A percentile compares a stretch with the other conserved stretches of the same genome.
Evolutionary conservation across 345 rosid genomes (phyloP).

Genomic region (Eucalyptus camaldulensis): DNA sequence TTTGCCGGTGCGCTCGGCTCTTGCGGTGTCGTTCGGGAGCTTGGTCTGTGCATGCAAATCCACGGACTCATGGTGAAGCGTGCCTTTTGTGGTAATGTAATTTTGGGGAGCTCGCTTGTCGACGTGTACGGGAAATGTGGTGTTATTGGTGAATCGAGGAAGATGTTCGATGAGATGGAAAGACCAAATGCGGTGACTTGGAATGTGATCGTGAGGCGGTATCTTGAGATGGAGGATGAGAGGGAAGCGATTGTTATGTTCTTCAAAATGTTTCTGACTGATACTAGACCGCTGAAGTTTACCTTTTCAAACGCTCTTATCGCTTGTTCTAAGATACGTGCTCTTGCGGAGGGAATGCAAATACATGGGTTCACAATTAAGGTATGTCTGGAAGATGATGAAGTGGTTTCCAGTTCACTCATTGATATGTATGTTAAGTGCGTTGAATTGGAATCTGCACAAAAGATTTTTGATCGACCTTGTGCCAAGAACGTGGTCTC

Average conservation of each 20-base stretch:
- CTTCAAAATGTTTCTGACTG: slow-evolving; percentile 32
- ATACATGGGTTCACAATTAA: slow-evolving; percentile 55
- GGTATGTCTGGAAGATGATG: slow-evolving; percentile 23
- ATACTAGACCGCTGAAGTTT: slow-evolving; percentile 44
- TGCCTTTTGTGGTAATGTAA: slow-evolving; percentile 46
- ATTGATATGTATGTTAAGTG: slow-evolving; percentile 66
- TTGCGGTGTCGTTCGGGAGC: slow-evolving; percentile 28
- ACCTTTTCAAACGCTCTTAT: slow-evolving; percentile 60
- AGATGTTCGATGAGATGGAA: slow-evolving; percentile 59
- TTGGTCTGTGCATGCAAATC: slow-evolving; percentile 35
- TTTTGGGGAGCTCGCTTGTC: slow-evolving; percentile 67
- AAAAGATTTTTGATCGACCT: slow-evolving; percentile 39
- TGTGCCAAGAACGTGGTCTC: slow-evolving; percentile 39
- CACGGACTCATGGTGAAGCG: slow-evolving; percentile 49
- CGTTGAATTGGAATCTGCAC: slow-evolving; percentile 45
- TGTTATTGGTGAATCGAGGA: slow-evolving; percentile 53
- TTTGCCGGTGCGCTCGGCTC: slow-evolving; percentile 44
- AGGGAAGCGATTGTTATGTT: slow-evolving; percentile 56
- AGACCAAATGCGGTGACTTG: slow-evolving; percentile 63
- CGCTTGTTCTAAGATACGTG: slow-evolving; percentile 53
- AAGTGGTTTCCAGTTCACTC: slow-evolving; percentile 51
- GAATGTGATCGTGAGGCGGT: slow-evolving; percentile 81
- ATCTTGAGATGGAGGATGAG: slow-evolving; percentile 52
- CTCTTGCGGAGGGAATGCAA: slow-evolving; percentile 48
- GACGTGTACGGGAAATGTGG: slow-evolving; percentile 73